phyloP scores from a whole-genome alignment of 306 rosid genomes.

The Gillenia trifoliata region DNA sequence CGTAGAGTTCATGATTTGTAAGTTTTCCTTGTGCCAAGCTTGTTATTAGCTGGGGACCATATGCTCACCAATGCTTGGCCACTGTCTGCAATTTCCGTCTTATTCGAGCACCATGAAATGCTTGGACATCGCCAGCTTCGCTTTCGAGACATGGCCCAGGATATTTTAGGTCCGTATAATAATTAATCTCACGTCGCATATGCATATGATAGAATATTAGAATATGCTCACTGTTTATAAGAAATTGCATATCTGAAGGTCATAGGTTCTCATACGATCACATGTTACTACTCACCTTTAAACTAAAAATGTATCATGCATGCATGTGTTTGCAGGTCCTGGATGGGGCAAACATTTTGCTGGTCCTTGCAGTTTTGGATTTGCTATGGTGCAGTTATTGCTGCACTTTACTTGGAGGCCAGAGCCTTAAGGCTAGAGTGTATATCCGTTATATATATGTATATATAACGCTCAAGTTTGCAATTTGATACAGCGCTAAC shows the following conservation, averaged over 20 bases:
- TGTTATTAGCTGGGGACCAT: no score
- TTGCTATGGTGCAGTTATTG: slow-evolving; percentile 66
- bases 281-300: no score
- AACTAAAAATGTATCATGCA: background rate
- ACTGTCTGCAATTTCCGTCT: no score
- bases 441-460: no score
- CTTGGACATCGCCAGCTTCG: slow-evolving; percentile 72
- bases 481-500: no score
- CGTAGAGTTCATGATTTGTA: no score
- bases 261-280: background rate
- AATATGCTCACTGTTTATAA: no score
- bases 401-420: slow-evolving; percentile 74
- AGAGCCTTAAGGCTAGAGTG: slow-evolving; percentile 60
- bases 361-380: slow-evolving; percentile 63
- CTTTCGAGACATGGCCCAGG: slow-evolving; percentile 64
- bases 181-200: no score
- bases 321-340: slow-evolving; percentile 46
- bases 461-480: no score
- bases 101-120: slow-evolving; percentile 68
- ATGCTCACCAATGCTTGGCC: no score
- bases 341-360: slow-evolving; percentile 66
- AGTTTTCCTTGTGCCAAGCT: no score
- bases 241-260: background rate
- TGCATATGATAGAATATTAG: no score
- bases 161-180: slow-evolving; percentile 17